Base-by-base conservation (phyloP, 2,329 filamentous ascomycete species). In the Penicillium sp. region DNA sequence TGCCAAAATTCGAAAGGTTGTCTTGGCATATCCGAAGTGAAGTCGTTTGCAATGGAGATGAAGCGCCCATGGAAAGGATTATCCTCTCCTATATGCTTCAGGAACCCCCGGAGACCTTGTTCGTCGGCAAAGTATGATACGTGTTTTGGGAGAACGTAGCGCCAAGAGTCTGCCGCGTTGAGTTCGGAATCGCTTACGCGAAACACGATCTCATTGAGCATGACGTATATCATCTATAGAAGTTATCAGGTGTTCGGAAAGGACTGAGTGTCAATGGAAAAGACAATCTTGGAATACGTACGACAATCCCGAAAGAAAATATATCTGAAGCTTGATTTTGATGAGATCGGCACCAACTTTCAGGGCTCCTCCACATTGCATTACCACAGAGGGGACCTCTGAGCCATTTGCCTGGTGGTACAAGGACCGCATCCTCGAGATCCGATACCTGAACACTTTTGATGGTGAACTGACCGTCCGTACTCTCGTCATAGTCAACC, bases 111-210 rank as follows among this genome's bases (percentile, higher is more conserved):
- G 34, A 79, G 67, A 43, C 74, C 69, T 1, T 54, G 46, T 11
- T 53, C 34, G 11, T 56, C 44, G 24, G 71, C 72, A 64, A 81
- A 81, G 56, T 76, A 77, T 4, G 77, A 81, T 31, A 81, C 29
- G 14, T 45, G 27, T 16, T 14, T 32, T 16, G 6, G 8, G 27
- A 45, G 43, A 45, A 21, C 9, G 22, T 44, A 44, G 29, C 43
- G 27, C 43, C 43, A 44, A 44, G 43, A 44, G 27, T 44, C 43
- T 5, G 4, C 8, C n/a, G 27, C 43, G 11, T n/a, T 44, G n/a
- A 44, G 27, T 27, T 31, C 7, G 11, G 22, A 29, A 29, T 31
- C 27, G 8, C 43, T n/a, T 8, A 44, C 27, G 43, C 22, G 29
- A 44, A 31, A 45, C 31, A 32, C 27, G 22, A 32, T 45, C 27